Base-by-base conservation (phyloP, 2,329 filamentous ascomycete genomes). In the Aspergillus novofumigatus region DNA sequence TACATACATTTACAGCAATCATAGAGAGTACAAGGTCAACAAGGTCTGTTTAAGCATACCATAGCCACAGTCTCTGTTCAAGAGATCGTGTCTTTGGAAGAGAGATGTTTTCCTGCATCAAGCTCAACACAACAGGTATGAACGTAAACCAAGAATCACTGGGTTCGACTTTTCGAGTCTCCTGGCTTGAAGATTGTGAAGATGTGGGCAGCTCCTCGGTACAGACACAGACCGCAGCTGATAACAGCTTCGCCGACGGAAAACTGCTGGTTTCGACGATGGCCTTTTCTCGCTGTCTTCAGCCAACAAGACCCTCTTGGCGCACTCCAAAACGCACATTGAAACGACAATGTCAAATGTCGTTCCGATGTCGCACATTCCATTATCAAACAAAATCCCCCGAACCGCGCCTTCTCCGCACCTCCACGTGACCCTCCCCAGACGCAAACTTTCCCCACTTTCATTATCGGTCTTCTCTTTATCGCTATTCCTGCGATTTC, bases 401-500 rank as follows among this genome's bases (percentile, higher is more conserved):
- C 23, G 21, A 49, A 49, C 26, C 28, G 47, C 44, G 21, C 21
- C 25, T 26, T 51, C 49, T 51, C 49, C 49, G 49, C 49, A 51
- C 49, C 49, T 32, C 49, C 49, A 51, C 49, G 49, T 51, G 49
- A 51, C 23, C 23, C 3, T 21, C 29, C 49, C 49, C 49, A 35
- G 20, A 51, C 6, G 5, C 28, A 25, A 25, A 8, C 29, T 17
- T 41, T 23, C 23, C 35, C 26, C 35, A 49, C 32, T 55, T 26
- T 49, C 50, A 21, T 42, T 44, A 25, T 50, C 42, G 48, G 20
- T 21, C 35, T 53, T 52, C 38, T 21, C 35, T 54, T 52, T 50
- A 58, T 42, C 58, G 55, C 56, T 52, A 23, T 38, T 21, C 10
- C 32, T n/a, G 20, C 17, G n/a, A 29, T 35, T 52, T 32, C 29